Percentiles rank a stretch among this genome's conserved stretches.
Evolutionary conservation across 495 filamentous ascomycete genomes (phyloP).

Genomic region (Aspergillus coremiiformis): DNA sequence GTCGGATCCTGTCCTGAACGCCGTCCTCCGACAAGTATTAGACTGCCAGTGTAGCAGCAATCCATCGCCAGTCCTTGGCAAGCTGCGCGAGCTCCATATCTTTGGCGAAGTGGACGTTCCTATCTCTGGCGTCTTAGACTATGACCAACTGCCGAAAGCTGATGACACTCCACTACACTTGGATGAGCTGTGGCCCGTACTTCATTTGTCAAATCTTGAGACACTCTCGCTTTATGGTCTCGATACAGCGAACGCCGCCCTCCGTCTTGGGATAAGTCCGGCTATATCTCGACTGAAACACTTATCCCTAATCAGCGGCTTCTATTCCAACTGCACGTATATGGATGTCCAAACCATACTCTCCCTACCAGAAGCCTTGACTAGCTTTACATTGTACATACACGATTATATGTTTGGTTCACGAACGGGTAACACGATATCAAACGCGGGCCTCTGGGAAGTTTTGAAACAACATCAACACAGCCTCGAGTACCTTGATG

Average conservation of each 20-base stretch:
- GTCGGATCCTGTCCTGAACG: not conserved
- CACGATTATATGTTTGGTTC: not conserved
- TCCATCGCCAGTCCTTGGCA: not conserved
- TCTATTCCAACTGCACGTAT: not conserved
- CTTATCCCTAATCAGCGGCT: not conserved
- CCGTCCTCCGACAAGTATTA: not conserved
- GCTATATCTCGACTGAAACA: not conserved
- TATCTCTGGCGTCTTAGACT: too few species aligned
- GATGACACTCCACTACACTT: not conserved
- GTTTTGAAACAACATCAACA: not conserved
- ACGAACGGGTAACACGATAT: not conserved
- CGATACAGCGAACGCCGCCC: not conserved
- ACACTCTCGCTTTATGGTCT: constrained; percentile 1
- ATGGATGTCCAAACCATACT: not conserved
- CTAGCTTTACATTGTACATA: not conserved
- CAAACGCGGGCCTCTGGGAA: not conserved
- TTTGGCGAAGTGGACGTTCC: not conserved
- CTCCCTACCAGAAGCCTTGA: not conserved
- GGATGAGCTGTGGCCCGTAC: not conserved
- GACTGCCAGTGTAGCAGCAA: not conserved
- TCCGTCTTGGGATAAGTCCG: not conserved
- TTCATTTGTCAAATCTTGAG: not conserved
- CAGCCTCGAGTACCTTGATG: not conserved
- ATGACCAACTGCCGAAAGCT: too few species aligned
- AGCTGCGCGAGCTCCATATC: not conserved